Evolutionary conservation across 169 alveolate genomes (phyloP).

Genomic region (Plasmodium gonderi): DNA sequence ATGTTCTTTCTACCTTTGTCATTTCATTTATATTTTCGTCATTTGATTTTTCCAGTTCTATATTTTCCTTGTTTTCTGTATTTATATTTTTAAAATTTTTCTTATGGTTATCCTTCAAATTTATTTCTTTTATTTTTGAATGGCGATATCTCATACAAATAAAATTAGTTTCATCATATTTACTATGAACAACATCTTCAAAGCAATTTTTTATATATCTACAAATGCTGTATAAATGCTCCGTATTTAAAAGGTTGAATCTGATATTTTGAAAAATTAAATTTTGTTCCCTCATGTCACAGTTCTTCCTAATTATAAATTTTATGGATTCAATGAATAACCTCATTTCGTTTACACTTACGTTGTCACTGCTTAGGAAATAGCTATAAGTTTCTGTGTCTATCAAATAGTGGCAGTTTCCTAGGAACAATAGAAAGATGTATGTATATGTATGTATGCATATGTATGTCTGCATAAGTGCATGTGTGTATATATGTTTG

Average conservation of each 20-base stretch:
- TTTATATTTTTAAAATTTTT: not conserved
- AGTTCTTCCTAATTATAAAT: slow-evolving; percentile 47
- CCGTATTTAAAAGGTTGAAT: slow-evolving; percentile 25
- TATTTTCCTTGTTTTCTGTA: not conserved
- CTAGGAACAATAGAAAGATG: not conserved
- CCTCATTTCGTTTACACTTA: slow-evolving; percentile 58
- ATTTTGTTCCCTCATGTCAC: slow-evolving; percentile 25
- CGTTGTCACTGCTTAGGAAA: slow-evolving; percentile 37
- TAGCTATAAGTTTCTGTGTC: slow-evolving; percentile 27
- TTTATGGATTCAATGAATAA: slow-evolving; percentile 52
- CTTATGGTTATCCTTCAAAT: not conserved
- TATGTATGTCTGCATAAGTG: no score
- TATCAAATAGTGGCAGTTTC: slow-evolving; percentile 34
- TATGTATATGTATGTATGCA: no score
- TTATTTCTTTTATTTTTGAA: not conserved
- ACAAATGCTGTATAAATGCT: slow-evolving; percentile 24
- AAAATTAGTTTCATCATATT: slow-evolving; percentile 44
- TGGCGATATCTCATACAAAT: slow-evolving; percentile 27
- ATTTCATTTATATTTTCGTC: not conserved
- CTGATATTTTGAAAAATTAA: slow-evolving; percentile 32
- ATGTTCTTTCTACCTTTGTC: not conserved
- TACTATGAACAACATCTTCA: slow-evolving; percentile 48
- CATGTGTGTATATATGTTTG: no score
- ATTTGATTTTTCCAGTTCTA: not conserved
- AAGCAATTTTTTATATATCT: slow-evolving; percentile 41